Evolutionary conservation across 108 stramenopile species (phyloP), one percentile per base, ranked within the genome.

Genomic region (Asterionellopsis glacialis): DNA sequence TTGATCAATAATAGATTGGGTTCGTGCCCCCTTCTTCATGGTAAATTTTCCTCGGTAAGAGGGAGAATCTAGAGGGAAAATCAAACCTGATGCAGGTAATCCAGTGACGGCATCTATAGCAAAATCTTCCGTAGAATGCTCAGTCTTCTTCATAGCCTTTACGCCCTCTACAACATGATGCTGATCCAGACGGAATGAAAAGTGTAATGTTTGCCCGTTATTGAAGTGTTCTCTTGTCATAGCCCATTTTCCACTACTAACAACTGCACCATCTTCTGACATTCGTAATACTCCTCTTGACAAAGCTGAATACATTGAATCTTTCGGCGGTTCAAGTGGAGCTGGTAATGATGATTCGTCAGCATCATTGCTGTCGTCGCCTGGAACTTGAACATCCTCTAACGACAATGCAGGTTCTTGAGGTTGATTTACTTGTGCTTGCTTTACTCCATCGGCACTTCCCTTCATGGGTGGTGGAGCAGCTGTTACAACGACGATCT

Each of bases 241-340:
- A n/a, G 91, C 84, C 86, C 91, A 89, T 60, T 76, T 80, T 51
- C 91, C 91, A 54, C 68, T 49, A 59, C 91, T 90, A 23, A 73
- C 72, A 48, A 85, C 82, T 9, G 84, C 68, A 9, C 86, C 91
- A 58, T 93, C 86, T 0, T 77, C 73, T 53, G 82, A 80, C 13
- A 93, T 56, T 62, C 87, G 75, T 1, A 93, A 53, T 57, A 88
- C 82, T 11, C 91, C 91, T 43, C 84, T 74, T 23, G 82, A 85
- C 12, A 85, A 72, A 22, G 86, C 90, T 0, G 84, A 76, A 61
- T 84, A 91, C 0, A 58, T 70, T 1, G 61, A 42, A 55, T 68
- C 43, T 5, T 52, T 72, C 1, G 77, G 79, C 40, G 82, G 82
- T 51, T 23, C 55, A 4, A 74, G 69, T 27, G 79, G 57, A 22